phyloP scores from a whole-genome alignment of 2,329 filamentous ascomycete genomes.

The Penicillium sp. region DNA sequence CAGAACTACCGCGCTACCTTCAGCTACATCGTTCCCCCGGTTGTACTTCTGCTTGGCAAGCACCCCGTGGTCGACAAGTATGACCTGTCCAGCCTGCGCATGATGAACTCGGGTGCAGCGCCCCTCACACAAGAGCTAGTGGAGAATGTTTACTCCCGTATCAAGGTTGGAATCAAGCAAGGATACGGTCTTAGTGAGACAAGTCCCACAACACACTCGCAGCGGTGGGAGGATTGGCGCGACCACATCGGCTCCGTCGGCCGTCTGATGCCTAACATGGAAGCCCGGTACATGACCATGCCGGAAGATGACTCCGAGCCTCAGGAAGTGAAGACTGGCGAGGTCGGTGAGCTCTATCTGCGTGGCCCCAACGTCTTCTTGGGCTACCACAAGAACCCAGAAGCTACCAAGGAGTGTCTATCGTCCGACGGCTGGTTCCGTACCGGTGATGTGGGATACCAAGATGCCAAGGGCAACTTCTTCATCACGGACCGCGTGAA shows the following conservation, averaged over 20 bases:
- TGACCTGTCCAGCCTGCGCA: constrained; percentile 73
- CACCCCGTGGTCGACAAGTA: constrained; percentile 75
- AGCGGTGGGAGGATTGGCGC: constrained; percentile 73
- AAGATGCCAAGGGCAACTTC: constrained; percentile 75
- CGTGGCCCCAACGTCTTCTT: constrained; percentile 64
- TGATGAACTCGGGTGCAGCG: constrained; percentile 84
- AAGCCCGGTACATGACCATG: constrained; percentile 71
- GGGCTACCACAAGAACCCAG: constrained; percentile 60
- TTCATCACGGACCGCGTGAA: constrained; percentile 87
- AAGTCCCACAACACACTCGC: constrained; percentile 72
- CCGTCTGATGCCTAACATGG: constrained; percentile 72
- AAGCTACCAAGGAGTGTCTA: constrained; percentile 56
- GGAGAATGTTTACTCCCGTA: constrained; percentile 68
- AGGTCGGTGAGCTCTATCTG: constrained; percentile 68
- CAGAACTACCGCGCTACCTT: constrained; percentile 75
- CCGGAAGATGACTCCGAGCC: constrained; percentile 50
- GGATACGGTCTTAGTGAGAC: constrained; percentile 90
- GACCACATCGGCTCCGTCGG: constrained; percentile 76
- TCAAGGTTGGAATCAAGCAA: constrained; percentile 81
- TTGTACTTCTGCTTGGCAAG: constrained; percentile 78
- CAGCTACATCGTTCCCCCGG: constrained; percentile 78
- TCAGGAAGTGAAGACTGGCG: constrained; percentile 59
- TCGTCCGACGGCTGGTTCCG: constrained; percentile 78
- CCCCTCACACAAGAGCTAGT: constrained; percentile 80
- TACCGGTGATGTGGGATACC: constrained; percentile 81